Evolutionary conservation across 2,329 filamentous ascomycete species (phyloP), one percentile per base, ranked within the genome.

Genomic region (Cryphonectria japonica): DNA sequence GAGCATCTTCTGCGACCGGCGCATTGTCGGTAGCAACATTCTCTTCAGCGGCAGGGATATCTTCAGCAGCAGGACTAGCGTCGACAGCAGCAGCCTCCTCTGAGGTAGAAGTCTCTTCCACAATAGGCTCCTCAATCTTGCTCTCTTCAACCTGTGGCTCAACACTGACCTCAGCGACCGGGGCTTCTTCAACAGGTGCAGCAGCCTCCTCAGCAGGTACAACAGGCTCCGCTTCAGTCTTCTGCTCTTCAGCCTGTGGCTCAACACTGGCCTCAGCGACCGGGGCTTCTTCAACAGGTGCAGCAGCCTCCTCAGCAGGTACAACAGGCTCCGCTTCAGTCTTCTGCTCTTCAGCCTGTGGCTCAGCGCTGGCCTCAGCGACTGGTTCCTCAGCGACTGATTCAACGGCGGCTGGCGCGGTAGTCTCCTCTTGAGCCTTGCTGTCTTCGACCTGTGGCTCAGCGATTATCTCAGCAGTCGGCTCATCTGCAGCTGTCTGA

Each of bases 41-140:
- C 50, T 75, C 71, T 46, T 68, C 67, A 39, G 54, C 9, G 34
- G 59, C 46, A 13, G 74, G 41, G 39, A 72, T 67, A 63, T 74
- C 73, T 34, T 52, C 50, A 59, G 62, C 60, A 46, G 68, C 60
- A 62, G 69, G 9, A 26, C 73, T 72, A 37, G 73, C 59, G 14
- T 26, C 22, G 32, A 39, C 61, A 29, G 41, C 43, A 64, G 65
- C 13, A n/a, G 63, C n/a, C n/a, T 72, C 68, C n/a, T 73, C 71
- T 37, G 34, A 43, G 26, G 60, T 39, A 66, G 66, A 29, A 60
- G 61, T 22, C 9, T 73, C 72, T 60, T 69, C 73, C 69, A 74
- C 75, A 50, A 14, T 22, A 61, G 62, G 22, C 16, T 74, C 71
- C 14, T 73, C 71, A n/a, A 39, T 37, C n/a, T 69, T 46, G 32